A percentile compares a stretch with the other conserved stretches of the same genome.
Evolutionary conservation across 148 eudicot species (phyloP).

Genomic region (Rhododendron williamsianum): DNA sequence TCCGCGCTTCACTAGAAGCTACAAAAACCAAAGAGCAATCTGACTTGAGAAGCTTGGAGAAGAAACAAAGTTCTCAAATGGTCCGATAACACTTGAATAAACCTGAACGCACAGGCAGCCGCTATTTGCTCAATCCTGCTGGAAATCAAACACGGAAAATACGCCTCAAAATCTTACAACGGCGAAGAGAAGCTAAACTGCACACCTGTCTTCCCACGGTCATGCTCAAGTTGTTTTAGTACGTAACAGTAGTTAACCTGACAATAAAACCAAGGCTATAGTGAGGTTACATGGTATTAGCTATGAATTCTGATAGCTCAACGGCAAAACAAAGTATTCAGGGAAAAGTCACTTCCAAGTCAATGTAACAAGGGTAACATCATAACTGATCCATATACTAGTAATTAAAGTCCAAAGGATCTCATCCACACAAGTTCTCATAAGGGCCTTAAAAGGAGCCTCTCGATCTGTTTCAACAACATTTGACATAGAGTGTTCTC

Average conservation of each 20-base stretch:
- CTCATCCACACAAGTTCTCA: neutral
- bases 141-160: conserved; percentile 1
- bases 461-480: neutral
- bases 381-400: neutral
- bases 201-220: conserved; percentile 78
- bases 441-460: neutral
- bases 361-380: neutral
- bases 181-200: conserved; percentile 89
- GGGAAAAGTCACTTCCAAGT: neutral
- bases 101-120: neutral
- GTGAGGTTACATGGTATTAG: neutral
- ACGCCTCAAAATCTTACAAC: conserved; percentile 17
- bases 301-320: neutral
- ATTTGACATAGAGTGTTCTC: neutral
- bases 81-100: conserved; percentile 8
- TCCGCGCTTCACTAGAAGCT: neutral
- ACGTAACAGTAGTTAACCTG: conserved; percentile 90
- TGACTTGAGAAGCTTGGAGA: conserved; percentile 1
- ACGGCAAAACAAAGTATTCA: neutral
- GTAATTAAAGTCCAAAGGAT: neutral
- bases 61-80: conserved; percentile 5
- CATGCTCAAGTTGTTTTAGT: conserved; percentile 62
- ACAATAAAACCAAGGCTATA: conserved; percentile 5
- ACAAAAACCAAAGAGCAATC: neutral
- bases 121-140: neutral